Conservation (phyloP, 2,329 filamentous ascomycete species). For the Stagonosporopsis vannaccii region DNA sequence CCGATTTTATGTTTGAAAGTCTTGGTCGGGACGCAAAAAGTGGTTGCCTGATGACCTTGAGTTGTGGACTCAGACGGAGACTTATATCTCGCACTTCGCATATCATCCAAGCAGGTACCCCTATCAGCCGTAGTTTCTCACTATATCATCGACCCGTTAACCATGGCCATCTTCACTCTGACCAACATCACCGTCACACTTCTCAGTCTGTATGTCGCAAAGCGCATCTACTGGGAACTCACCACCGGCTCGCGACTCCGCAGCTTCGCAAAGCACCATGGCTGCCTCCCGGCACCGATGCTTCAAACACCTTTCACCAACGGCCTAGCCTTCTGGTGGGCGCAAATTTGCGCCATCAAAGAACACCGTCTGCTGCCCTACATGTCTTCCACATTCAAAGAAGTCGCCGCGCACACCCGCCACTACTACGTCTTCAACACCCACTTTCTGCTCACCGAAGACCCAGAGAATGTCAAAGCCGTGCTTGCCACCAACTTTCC, state of each 20-base stretch:
- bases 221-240: constrained; percentile 35
- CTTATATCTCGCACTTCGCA: not conserved
- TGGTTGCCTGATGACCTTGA: constrained; percentile 10
- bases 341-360: constrained; percentile 49
- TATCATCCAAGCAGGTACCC: not conserved
- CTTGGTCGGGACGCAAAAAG: not conserved
- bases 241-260: constrained; percentile 42
- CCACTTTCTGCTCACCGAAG: constrained; percentile 25
- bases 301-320: constrained; percentile 36
- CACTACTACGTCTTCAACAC: constrained; percentile 13
- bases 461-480: constrained; percentile 37
- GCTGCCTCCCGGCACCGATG: constrained; percentile 55
- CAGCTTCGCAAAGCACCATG: constrained; percentile 48
- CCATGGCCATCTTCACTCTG: constrained; percentile 28
- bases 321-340: constrained; percentile 57
- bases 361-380: constrained; percentile 18
- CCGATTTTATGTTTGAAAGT: not conserved
- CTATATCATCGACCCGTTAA: not conserved
- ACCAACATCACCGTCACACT: constrained; percentile 21
- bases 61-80: not conserved
- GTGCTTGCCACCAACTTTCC: constrained; percentile 32
- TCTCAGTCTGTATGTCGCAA: constrained; percentile 18
- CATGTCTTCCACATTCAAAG: constrained; percentile 5
- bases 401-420: constrained; percentile 22
- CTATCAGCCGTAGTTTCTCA: not conserved